Base-by-base conservation (phyloP, 2,329 filamentous ascomycete genomes). In the Laburnicola sp. region DNA sequence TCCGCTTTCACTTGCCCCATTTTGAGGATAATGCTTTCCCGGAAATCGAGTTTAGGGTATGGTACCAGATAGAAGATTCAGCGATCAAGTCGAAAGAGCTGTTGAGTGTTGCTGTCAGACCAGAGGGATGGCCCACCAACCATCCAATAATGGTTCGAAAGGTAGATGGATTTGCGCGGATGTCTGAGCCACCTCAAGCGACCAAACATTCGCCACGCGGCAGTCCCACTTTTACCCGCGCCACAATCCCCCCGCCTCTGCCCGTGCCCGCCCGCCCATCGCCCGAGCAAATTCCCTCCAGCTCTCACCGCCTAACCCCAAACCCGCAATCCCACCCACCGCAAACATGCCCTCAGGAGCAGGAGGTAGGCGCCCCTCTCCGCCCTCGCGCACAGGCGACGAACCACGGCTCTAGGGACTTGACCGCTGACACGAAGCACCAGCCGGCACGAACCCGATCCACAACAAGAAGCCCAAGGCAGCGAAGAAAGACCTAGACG, bases 401-500 rank as follows among this genome's bases (percentile, higher is more conserved):
- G 16, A 16, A 16, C 16, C 16, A 6, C 25, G 10, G 3, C 30
- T 9, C 16, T 31, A 25, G 16, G n/a, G n/a, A 26, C 8, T 36
- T 10, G 8, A n/a, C 11, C 11, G 23, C 36, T 34, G 32, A 41
- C 28, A 41, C 21, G 2, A 6, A 46, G 26, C 21, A 30, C 28
- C 61, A 80, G 77, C 76, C 55, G 78, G 78, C 53, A 80, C 78
- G 45, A 80, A 80, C 70, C 77, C 78, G n/a, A 79, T 80, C 61
- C 78, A 80, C 76, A 80, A 80, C 76, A 97, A 96, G 86, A 83
- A 87, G 62, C 80, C 90, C 55, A 97, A 96, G 86, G 75, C 75
- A 83, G 81, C 83, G 47, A 80, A 82, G 71, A 88, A 87, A 75
- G 91, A 96, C 1, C 75, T 92, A 51, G 92, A 96, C 71, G 91